These are phyloP conservation scores for Tetragonia tetragonoides DNA, from an alignment of 148 eudicot species.

Conservation along the genomic window DNA sequence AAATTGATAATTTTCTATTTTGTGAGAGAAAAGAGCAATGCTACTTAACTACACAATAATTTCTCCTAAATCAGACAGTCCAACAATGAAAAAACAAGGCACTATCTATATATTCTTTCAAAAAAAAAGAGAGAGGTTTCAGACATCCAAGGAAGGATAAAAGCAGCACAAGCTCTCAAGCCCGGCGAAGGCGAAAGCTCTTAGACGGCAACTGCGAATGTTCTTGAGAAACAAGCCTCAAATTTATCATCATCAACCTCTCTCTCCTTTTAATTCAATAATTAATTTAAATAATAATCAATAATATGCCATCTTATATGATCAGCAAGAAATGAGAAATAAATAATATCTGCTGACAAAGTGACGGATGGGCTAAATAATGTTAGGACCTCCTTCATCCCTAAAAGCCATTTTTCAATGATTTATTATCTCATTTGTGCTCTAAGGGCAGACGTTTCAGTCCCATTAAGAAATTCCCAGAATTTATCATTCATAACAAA, in stretches of 20 bases:
- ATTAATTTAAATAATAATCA: no score
- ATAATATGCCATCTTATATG: conserved; percentile 5
- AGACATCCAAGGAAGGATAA: not conserved
- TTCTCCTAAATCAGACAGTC: no score
- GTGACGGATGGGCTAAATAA: conserved; percentile 18
- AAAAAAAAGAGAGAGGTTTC: not conserved
- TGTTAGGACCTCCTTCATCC: conserved; percentile 26
- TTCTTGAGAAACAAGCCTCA: conserved; percentile 59
- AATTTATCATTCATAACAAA: no score
- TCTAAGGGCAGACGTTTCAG: conserved; percentile 31
- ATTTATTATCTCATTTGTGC: conserved; percentile 1
- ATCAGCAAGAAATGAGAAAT: conserved; percentile 18
- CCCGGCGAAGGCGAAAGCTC: no score
- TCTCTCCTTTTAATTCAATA: no score
- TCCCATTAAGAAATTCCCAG: no score
- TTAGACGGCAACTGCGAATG: conserved; percentile 68
- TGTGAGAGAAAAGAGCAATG: no score
- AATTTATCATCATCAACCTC: conserved; percentile 28
- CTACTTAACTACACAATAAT: no score
- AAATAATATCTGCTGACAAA: conserved; percentile 11
- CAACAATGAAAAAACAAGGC: no score
- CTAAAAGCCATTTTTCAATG: conserved; percentile 13
- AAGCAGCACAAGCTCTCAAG: no score
- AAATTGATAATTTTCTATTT: no score
- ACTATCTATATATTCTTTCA: no score